phyloP scores from a whole-genome alignment of 169 alveolate species.

The Plasmodium fragile region DNA sequence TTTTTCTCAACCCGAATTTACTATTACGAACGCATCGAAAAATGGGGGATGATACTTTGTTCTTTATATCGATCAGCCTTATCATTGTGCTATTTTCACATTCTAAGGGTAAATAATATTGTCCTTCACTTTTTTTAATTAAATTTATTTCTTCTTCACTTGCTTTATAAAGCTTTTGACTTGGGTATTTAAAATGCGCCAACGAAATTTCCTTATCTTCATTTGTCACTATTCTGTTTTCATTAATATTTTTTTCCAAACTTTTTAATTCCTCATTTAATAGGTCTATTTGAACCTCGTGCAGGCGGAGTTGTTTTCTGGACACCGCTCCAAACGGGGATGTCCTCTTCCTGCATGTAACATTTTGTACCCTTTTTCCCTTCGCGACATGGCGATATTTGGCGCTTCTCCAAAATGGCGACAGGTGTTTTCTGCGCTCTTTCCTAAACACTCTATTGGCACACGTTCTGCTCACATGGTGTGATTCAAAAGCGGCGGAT shows the following conservation, averaged over 20 bases:
- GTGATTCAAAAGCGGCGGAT: background rate
- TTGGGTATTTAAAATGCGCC: slow-evolving; percentile 72
- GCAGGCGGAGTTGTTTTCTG: background rate
- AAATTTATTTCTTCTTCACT: slow-evolving; percentile 78
- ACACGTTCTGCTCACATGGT: slow-evolving; percentile 1
- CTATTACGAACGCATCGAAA: slow-evolving; percentile 83
- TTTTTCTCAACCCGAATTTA: slow-evolving; percentile 89
- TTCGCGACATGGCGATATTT: background rate
- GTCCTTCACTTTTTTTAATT: slow-evolving; percentile 74
- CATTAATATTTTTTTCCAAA: slow-evolving; percentile 55
- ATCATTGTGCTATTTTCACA: slow-evolving; percentile 87
- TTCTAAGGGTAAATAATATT: slow-evolving; percentile 84
- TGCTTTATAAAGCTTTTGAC: slow-evolving; percentile 81
- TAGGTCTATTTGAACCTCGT: slow-evolving; percentile 31
- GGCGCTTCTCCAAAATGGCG: slow-evolving; percentile 14
- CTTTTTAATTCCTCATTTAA: slow-evolving; percentile 71
- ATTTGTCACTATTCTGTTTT: slow-evolving; percentile 10
- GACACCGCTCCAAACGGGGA: background rate
- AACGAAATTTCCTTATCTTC: slow-evolving; percentile 10
- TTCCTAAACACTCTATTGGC: slow-evolving; percentile 1
- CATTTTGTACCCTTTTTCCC: background rate
- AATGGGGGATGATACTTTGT: slow-evolving; percentile 87
- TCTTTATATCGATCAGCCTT: slow-evolving; percentile 81
- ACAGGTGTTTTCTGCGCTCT: background rate
- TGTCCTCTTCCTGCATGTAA: slow-evolving; percentile 6